Conservation (phyloP, 2,329 filamentous ascomycete genomes). For the Cordyceps farinosa region DNA sequence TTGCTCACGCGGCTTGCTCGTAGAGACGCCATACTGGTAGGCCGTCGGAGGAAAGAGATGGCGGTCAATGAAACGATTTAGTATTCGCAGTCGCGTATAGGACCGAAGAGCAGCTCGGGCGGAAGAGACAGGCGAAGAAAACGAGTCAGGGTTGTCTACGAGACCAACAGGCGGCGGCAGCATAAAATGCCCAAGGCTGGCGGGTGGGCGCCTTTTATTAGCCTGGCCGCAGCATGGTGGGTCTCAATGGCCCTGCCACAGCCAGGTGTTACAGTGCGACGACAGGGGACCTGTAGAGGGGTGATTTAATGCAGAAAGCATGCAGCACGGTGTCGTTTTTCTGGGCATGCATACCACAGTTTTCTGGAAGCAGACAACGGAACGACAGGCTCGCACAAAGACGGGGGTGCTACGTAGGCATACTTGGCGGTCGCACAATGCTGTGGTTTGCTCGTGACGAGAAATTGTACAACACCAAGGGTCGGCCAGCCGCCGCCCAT, state of each 20-base stretch:
- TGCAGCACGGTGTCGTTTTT: neutral
- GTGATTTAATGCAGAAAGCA: neutral
- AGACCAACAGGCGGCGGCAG: constrained; percentile 7
- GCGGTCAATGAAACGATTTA: neutral
- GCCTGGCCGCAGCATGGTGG: constrained; percentile 3
- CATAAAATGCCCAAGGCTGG: neutral
- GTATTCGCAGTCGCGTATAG: neutral
- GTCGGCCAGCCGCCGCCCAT: neutral
- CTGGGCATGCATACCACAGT: neutral
- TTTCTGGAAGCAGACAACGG: constrained; percentile 3
- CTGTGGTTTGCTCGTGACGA: neutral
- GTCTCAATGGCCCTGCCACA: neutral
- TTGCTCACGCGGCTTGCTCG: constrained; percentile 29
- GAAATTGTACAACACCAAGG: neutral
- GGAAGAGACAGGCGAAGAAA: neutral
- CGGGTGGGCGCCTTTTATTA: constrained; percentile 13
- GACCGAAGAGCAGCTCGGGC: neutral
- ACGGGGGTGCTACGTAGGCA: neutral
- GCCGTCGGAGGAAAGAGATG: neutral
- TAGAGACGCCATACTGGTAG: constrained; percentile 24
- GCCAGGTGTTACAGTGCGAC: neutral
- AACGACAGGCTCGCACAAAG: neutral
- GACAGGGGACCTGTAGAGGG: neutral
- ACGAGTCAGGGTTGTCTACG: neutral
- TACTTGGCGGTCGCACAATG: neutral